Evolutionary conservation across 805 yeast species (phyloP), one percentile per base, ranked within the genome.

Genomic region (Candida coquimbonensis): DNA sequence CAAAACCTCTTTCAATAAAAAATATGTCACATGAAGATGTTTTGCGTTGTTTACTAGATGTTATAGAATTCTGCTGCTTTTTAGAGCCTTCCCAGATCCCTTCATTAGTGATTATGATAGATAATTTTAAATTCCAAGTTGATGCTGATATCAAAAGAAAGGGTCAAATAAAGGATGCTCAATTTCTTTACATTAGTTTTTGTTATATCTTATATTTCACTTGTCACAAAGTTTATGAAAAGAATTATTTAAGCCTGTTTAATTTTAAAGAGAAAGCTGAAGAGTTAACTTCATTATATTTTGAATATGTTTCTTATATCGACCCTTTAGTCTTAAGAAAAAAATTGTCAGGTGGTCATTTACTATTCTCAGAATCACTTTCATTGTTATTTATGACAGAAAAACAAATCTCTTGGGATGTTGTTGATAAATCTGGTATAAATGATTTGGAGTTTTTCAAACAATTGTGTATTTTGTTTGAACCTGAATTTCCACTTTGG

Each of bases 141-240:
- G 59, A 58, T 21, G 33, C 49, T 4, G 29, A 38, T 13, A 51
- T 55, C 16, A 51, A 51, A 33, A 42, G 50, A 24, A 55, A 49
- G 11, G 54, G 59, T 1, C 38, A 40, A 9, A 49, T 56, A 27
- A 49, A 49, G 17, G 57, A 54, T 37, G 25, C 47, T 9, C 57
- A 58, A 14, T 51, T 56, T 21, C 52, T 46, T 29, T 51, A 44
- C 21, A 38, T 55, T 24, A 46, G 56, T n/a, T 39, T 48, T 19
- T 53, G 52, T 35, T 47, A 49, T 40, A 45, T 53, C 34, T 32
- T 57, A 14, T 55, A 55, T 39, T 50, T 43, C 16, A 40, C 51
- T 25, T 49, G 49, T 7, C 35, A 27, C n/a, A 46, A 36, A n/a
- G 36, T 48, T 2, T 47, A 47, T 21, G 46, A 46, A 29, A 41